These are phyloP conservation scores for Leccinum disarticulatum DNA, from an alignment of 768 basidiomycete genomes.

Conservation along the genomic window DNA sequence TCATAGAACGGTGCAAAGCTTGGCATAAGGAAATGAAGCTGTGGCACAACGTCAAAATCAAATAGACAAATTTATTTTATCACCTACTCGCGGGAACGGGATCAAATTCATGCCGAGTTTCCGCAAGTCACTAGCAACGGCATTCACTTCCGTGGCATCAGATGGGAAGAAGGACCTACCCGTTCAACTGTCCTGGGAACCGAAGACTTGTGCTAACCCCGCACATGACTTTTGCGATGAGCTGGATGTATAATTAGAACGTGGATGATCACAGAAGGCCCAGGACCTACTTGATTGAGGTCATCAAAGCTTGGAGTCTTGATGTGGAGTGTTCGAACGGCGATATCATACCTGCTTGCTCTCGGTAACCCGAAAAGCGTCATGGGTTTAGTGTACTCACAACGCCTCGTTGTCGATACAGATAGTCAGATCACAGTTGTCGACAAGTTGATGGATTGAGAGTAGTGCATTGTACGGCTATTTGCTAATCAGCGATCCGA, in stretches of 20 bases:
- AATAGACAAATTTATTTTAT: neutral
- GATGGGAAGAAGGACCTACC: slow-evolving; percentile 42
- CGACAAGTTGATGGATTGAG: slow-evolving; percentile 86
- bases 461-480: slow-evolving; percentile 84
- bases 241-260: slow-evolving; percentile 32
- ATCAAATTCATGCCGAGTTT: slow-evolving; percentile 93
- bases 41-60: slow-evolving; percentile 13
- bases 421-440: slow-evolving; percentile 80
- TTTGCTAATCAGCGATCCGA: slow-evolving; percentile 11
- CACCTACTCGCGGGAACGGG: slow-evolving; percentile 88
- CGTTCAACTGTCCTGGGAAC: slow-evolving; percentile 93
- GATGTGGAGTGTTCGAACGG: slow-evolving; percentile 61
- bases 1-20: slow-evolving; percentile 91
- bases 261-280: neutral
- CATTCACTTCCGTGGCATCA: slow-evolving; percentile 5
- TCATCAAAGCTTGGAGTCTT: slow-evolving; percentile 62
- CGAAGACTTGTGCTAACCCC: slow-evolving; percentile 90
- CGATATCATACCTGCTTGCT: slow-evolving; percentile 65
- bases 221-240: slow-evolving; percentile 90
- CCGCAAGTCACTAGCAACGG: slow-evolving; percentile 62
- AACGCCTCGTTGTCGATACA: slow-evolving; percentile 88
- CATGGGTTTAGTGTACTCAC: slow-evolving; percentile 38
- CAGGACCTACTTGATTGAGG: slow-evolving; percentile 59
- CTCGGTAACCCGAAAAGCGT: neutral
- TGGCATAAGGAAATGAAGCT: slow-evolving; percentile 96